A percentile compares a stretch with the other conserved stretches of the same genome.
Evolutionary conservation across 805 yeast species (phyloP).

Genomic region (Candida ipomoeae): DNA sequence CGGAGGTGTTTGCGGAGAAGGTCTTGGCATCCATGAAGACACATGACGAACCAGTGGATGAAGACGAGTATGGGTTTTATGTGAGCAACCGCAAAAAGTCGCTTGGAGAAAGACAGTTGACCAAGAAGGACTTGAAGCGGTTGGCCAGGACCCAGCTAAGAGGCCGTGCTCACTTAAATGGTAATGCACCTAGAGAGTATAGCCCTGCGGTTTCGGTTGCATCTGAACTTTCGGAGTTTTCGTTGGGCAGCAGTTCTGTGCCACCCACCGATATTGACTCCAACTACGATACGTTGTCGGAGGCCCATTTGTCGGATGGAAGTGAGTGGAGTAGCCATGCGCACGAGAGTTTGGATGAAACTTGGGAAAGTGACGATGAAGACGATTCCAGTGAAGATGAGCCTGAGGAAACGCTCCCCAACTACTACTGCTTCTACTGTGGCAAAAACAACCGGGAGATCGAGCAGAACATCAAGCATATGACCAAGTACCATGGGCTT

Average conservation of each 20-base stretch:
- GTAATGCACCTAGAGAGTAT: conserved; percentile 29
- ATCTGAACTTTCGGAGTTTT: conserved; percentile 53
- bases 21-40: conserved; percentile 31
- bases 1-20: conserved; percentile 60
- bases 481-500: conserved; percentile 43
- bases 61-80: conserved; percentile 55
- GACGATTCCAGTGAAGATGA: conserved; percentile 29
- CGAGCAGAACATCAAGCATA: conserved; percentile 48
- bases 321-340: conserved; percentile 17
- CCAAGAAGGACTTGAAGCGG: conserved; percentile 37
- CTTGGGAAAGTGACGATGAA: conserved; percentile 24
- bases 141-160: conserved; percentile 13
- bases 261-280: conserved; percentile 22
- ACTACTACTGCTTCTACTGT: conserved; percentile 54
- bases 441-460: conserved; percentile 49
- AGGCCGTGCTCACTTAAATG: conserved; percentile 17
- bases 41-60: conserved; percentile 23
- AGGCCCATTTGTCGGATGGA: conserved; percentile 34
- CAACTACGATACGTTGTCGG: conserved; percentile 47
- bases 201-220: conserved; percentile 55
- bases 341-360: conserved; percentile 16
- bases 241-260: conserved; percentile 42
- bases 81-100: conserved; percentile 28
- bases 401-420: conserved; percentile 37
- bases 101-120: conserved; percentile 28